A percentile compares a stretch with the other conserved stretches of the same genome.
phyloP scores from a whole-genome alignment of 768 basidiomycete species.

The Russula vinacea region DNA sequence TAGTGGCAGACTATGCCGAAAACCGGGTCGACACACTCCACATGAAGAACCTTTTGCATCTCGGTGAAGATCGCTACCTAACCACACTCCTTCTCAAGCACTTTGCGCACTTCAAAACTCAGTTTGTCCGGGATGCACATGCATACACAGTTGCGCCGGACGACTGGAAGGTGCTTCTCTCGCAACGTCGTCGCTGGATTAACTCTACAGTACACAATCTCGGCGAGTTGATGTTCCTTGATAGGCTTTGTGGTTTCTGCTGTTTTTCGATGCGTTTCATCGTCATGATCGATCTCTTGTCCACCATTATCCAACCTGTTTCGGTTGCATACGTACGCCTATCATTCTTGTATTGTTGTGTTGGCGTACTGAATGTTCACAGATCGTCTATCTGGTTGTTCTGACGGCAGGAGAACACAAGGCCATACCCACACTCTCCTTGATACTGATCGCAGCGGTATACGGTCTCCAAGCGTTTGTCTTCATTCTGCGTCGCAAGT shows the following conservation, averaged over 20 bases:
- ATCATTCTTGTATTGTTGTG: not conserved
- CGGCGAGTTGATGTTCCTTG: slow-evolving; percentile 87
- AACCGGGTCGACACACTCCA: slow-evolving; percentile 96
- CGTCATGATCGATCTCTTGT: slow-evolving; percentile 93
- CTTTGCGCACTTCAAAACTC: slow-evolving; percentile 92
- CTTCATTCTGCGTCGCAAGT: slow-evolving; percentile 88
- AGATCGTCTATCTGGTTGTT: slow-evolving; percentile 89
- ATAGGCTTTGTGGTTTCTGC: slow-evolving; percentile 93
- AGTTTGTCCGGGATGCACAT: slow-evolving; percentile 91
- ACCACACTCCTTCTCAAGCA: slow-evolving; percentile 95
- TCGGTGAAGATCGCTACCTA: slow-evolving; percentile 98
- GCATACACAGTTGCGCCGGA: slow-evolving; percentile 95
- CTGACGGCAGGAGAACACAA: slow-evolving; percentile 64
- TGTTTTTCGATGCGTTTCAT: slow-evolving; percentile 99
- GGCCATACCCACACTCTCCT: slow-evolving; percentile 72
- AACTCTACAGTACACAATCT: slow-evolving; percentile 99
- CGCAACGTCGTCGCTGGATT: slow-evolving; percentile 98
- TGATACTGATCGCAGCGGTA: slow-evolving; percentile 90
- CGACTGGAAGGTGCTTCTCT: slow-evolving; percentile 89
- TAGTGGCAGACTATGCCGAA: slow-evolving; percentile 91
- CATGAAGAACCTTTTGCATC: slow-evolving; percentile 96
- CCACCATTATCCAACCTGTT: slow-evolving; percentile 80
- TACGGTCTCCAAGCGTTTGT: slow-evolving; percentile 93
- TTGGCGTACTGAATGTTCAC: slow-evolving; percentile 17
- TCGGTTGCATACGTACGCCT: slow-evolving; percentile 82